Conservation (phyloP, 106 monocot genomes). For the Acanthochlamys bracteata region DNA sequence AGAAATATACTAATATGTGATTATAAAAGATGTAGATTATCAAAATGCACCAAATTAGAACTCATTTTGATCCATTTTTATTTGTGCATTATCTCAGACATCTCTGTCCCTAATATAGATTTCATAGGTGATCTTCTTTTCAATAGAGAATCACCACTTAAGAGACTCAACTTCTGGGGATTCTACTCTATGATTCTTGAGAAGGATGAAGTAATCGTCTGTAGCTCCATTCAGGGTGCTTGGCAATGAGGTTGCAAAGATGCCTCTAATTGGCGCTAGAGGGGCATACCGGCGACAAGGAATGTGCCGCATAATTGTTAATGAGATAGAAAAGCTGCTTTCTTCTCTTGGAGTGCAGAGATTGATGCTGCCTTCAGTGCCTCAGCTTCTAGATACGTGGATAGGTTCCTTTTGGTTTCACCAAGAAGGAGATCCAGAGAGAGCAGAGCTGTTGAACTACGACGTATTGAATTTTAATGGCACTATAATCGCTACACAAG, state of each 20-base stretch:
- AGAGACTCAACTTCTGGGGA: slow-evolving; percentile 64
- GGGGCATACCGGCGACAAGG: slow-evolving; percentile 47
- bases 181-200: slow-evolving; percentile 74
- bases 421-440: neutral
- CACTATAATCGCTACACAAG: no score
- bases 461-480: neutral
- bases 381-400: slow-evolving; percentile 48
- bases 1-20: no score
- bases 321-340: slow-evolving; percentile 41
- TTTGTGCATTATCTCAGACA: no score
- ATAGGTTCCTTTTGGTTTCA: slow-evolving; percentile 9
- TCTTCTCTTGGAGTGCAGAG: slow-evolving; percentile 44
- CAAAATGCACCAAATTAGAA: no score
- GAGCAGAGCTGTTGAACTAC: neutral
- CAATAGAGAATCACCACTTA: slow-evolving; percentile 39
- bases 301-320: slow-evolving; percentile 68
- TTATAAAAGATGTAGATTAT: no score
- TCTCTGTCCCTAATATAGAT: no score
- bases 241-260: slow-evolving; percentile 62
- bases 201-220: slow-evolving; percentile 54
- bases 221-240: slow-evolving; percentile 62
- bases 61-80: no score
- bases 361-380: slow-evolving; percentile 45
- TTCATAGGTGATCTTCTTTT: no score
- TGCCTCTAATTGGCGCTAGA: slow-evolving; percentile 71